Conservation (phyloP, 106 monocot species). For the Narthecium ossifragum region DNA sequence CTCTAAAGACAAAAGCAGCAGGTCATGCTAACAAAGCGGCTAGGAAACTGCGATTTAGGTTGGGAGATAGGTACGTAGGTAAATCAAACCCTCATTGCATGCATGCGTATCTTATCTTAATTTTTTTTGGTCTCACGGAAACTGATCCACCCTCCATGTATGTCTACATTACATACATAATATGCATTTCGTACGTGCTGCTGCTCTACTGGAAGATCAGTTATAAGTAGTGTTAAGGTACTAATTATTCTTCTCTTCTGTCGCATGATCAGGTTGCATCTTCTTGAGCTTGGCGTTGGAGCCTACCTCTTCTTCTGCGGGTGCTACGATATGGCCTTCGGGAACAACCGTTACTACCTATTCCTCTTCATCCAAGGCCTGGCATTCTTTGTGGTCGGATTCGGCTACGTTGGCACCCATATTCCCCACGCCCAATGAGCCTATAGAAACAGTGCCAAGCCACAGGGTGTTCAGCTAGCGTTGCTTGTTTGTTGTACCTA, state of each 20-base stretch:
- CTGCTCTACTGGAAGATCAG: too few relatives aligned
- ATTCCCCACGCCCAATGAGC: too few relatives aligned
- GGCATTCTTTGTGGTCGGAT: constrained; percentile 39
- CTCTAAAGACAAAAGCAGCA: constrained; percentile 13
- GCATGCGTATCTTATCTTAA: neutral
- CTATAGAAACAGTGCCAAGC: too few relatives aligned
- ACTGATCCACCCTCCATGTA: neutral
- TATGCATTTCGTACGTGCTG: neutral
- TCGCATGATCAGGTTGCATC: constrained; percentile 15
- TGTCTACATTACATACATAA: neutral
- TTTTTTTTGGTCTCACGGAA: neutral
- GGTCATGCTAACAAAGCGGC: constrained; percentile 16
- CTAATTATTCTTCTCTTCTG: too few relatives aligned
- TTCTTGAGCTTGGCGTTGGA: constrained; percentile 31
- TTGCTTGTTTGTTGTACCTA: too few relatives aligned
- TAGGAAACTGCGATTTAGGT: constrained; percentile 21
- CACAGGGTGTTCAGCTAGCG: too few relatives aligned
- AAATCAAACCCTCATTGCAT: too few relatives aligned
- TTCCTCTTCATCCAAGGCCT: constrained; percentile 36
- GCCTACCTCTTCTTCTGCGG: constrained; percentile 46
- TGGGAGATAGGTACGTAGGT: constrained; percentile 26
- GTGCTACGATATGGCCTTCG: constrained; percentile 38
- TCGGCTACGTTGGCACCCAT: constrained; percentile 35
- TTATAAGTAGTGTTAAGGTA: too few relatives aligned
- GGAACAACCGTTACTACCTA: constrained; percentile 39